A percentile compares a stretch with the other conserved stretches of the same genome.
Conservation (phyloP, 495 filamentous ascomycete genomes). For the Tuber aestivum region DNA sequence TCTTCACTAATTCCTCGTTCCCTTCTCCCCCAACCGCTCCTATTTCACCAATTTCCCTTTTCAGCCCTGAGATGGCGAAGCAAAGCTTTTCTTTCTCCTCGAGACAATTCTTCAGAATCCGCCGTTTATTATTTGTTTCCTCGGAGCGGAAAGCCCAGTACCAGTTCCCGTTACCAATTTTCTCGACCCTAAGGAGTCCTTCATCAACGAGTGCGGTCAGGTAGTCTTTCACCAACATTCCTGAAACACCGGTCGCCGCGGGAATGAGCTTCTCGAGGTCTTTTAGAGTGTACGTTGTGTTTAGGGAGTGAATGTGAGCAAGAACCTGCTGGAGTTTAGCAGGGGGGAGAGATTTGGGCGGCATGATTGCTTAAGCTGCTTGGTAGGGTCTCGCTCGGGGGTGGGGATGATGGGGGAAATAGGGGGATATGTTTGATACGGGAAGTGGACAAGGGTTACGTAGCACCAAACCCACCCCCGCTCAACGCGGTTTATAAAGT, state of each 20-base stretch:
- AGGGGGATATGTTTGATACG: background rate
- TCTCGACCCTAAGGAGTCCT: conserved; percentile 62
- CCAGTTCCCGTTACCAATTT: conserved; percentile 77
- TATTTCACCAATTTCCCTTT: conserved; percentile 43
- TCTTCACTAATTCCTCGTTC: conserved; percentile 43
- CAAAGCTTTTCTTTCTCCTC: conserved; percentile 53
- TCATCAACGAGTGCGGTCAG: conserved; percentile 46
- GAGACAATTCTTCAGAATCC: conserved; percentile 44
- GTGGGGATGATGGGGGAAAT: background rate
- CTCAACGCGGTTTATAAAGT: background rate
- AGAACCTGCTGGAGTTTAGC: conserved; percentile 61
- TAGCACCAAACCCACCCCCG: background rate
- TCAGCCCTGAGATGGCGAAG: conserved; percentile 44
- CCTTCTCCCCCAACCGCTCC: conserved; percentile 47
- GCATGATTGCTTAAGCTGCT: conserved; percentile 36
- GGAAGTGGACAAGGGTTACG: background rate
- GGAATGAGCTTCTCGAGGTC: conserved; percentile 69
- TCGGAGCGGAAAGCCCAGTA: conserved; percentile 70
- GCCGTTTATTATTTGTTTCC: conserved; percentile 53
- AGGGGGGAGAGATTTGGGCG: conserved; percentile 56
- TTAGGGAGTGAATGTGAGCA: conserved; percentile 57
- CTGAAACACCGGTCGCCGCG: conserved; percentile 53
- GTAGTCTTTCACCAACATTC: conserved; percentile 41
- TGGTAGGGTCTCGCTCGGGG: background rate
- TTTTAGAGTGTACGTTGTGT: conserved; percentile 64